Evolutionary conservation across 2,329 filamentous ascomycete genomes (phyloP).

Genomic region (Penicillium sp.): DNA sequence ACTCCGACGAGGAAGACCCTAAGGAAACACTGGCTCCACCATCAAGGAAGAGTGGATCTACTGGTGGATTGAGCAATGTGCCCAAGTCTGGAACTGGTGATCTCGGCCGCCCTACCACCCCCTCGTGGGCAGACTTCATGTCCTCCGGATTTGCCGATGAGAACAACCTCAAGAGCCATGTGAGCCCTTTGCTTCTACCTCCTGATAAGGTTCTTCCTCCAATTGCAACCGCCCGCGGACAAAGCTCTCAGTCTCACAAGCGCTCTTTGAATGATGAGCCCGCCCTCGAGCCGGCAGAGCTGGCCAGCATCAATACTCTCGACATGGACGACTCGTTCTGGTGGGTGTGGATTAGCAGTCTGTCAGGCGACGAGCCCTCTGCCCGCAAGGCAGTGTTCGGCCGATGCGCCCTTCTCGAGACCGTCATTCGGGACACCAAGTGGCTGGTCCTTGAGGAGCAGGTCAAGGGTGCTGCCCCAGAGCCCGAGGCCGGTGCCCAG

Average conservation of each 20-base stretch:
- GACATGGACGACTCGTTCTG: constrained; percentile 95
- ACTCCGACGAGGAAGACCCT: constrained; percentile 67
- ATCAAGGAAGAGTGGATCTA: constrained; percentile 38
- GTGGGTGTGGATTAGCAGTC: constrained; percentile 99
- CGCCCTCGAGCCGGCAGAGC: constrained; percentile 82
- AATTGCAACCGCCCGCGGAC: constrained; percentile 68
- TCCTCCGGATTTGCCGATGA: constrained; percentile 88
- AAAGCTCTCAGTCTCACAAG: constrained; percentile 83
- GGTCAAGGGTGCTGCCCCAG: constrained; percentile 85
- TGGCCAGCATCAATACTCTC: constrained; percentile 85
- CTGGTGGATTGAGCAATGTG: constrained; percentile 60
- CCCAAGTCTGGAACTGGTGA: constrained; percentile 68
- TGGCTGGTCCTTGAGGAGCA: constrained; percentile 98
- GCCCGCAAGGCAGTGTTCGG: constrained; percentile 91
- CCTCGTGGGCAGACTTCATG: constrained; percentile 97
- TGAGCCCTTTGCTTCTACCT: constrained; percentile 73
- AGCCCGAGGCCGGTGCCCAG: constrained; percentile 81
- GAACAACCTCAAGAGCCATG: constrained; percentile 61
- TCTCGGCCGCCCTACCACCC: constrained; percentile 82
- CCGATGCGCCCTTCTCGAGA: constrained; percentile 89
- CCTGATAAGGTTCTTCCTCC: constrained; percentile 90
- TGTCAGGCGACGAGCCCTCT: constrained; percentile 84
- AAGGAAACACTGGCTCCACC: constrained; percentile 29
- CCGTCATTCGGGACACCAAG: constrained; percentile 73
- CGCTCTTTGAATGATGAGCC: constrained; percentile 68